Percentiles rank a stretch among this genome's conserved stretches.
Conservation (phyloP, 768 basidiomycete species). For the Collybiopsis luxurians region DNA sequence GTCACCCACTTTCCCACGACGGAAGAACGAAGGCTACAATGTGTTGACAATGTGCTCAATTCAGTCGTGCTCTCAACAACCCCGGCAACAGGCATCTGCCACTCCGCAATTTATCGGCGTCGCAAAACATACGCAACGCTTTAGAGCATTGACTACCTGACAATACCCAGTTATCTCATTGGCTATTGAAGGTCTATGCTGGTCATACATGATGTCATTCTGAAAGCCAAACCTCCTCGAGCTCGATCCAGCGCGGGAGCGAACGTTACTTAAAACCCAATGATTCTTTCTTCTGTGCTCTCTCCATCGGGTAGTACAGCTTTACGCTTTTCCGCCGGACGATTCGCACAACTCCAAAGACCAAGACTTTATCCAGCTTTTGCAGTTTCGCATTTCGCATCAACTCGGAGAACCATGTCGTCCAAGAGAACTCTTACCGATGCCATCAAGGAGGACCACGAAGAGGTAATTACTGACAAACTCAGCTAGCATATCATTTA, state of each 20-base stretch:
- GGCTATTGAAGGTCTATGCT: too few species aligned
- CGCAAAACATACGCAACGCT: too few species aligned
- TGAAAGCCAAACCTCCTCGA: background rate
- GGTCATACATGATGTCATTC: conserved; percentile 1
- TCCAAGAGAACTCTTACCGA: conserved; percentile 31
- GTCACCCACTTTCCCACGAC: too few species aligned
- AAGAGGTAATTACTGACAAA: conserved; percentile 33
- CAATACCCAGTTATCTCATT: background rate
- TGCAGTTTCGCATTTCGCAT: background rate
- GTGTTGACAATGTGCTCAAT: too few species aligned
- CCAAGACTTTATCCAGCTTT: background rate
- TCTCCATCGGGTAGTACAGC: background rate
- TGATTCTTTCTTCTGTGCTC: background rate
- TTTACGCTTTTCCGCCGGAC: background rate
- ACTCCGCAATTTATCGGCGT: too few species aligned
- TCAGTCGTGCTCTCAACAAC: too few species aligned
- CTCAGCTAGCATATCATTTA: background rate
- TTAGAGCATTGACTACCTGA: too few species aligned
- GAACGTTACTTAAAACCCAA: too few species aligned
- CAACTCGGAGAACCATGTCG: conserved; percentile 1
- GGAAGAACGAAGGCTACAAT: too few species aligned
- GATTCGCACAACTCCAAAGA: too few species aligned
- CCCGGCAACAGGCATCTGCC: too few species aligned
- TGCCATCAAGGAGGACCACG: conserved; percentile 47
- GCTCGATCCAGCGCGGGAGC: too few species aligned